Conservation (phyloP, 176 grass and related monocot genomes). For the Pontederia paniculata region DNA sequence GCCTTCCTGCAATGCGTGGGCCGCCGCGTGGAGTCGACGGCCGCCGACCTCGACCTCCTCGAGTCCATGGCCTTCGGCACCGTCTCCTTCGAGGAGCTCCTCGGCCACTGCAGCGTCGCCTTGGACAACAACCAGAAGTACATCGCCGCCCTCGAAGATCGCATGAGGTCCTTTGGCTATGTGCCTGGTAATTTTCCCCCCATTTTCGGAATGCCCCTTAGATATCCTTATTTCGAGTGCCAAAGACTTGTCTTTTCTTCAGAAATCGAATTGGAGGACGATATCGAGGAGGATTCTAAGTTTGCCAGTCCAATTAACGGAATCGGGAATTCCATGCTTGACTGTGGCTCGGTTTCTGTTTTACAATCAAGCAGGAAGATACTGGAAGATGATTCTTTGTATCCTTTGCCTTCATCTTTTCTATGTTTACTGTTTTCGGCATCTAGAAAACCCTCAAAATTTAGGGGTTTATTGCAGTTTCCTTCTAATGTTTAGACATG, state of each 20-base stretch:
- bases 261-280: constrained; percentile 34
- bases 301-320: constrained; percentile 9
- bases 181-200: constrained; percentile 27
- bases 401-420: constrained; percentile 39
- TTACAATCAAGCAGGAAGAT: constrained; percentile 23
- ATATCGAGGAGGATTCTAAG: constrained; percentile 23
- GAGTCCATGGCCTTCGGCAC: constrained; percentile 66
- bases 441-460: too few species aligned
- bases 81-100: constrained; percentile 82
- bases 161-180: constrained; percentile 49
- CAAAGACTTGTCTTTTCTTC: background rate
- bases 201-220: background rate
- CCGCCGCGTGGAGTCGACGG: constrained; percentile 25
- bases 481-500: background rate
- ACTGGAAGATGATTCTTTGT: constrained; percentile 37
- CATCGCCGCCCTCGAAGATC: constrained; percentile 36
- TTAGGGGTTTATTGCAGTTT: background rate
- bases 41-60: constrained; percentile 47
- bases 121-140: constrained; percentile 41
- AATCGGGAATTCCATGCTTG: background rate
- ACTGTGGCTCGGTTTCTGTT: constrained; percentile 29
- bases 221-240: background rate
- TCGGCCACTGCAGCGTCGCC: constrained; percentile 68
- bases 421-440: background rate
- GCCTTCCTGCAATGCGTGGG: constrained; percentile 59